A percentile compares a stretch with the other conserved stretches of the same genome.
These are phyloP conservation scores for Sclerotiophoma versabilis DNA, from an alignment of 2,329 filamentous ascomycete genomes.

Conservation along the genomic window DNA sequence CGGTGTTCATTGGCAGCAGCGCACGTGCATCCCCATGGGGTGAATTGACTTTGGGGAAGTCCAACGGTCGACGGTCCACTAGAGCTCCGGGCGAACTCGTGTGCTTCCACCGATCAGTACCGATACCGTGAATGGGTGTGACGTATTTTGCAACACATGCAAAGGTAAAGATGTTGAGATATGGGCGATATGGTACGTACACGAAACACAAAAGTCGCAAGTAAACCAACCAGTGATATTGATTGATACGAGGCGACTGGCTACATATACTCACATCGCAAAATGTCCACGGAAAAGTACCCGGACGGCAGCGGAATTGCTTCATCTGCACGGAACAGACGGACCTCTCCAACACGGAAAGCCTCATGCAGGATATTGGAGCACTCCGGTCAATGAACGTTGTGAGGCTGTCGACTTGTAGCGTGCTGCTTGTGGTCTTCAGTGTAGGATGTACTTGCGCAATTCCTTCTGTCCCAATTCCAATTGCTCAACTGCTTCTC, in stretches of 20 bases:
- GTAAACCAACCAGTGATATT: background rate
- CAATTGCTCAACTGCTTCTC: constrained; percentile 33
- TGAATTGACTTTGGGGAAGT: constrained; percentile 8
- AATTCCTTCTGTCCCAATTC: background rate
- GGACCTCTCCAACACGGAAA: background rate
- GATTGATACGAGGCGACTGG: background rate
- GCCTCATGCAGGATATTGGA: background rate
- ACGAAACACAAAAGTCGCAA: background rate
- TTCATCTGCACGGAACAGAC: constrained; percentile 1
- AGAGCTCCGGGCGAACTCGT: constrained; percentile 14
- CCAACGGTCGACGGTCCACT: constrained; percentile 16
- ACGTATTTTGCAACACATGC: background rate
- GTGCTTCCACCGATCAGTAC: constrained; percentile 3
- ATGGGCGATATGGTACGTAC: background rate
- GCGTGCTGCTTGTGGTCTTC: too few relatives aligned
- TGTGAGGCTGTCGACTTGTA: background rate
- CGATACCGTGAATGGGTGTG: background rate
- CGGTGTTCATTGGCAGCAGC: background rate
- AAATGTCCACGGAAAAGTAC: constrained; percentile 15
- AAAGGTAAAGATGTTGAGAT: background rate
- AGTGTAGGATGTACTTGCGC: background rate
- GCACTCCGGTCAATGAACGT: background rate
- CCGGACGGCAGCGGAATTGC: constrained; percentile 7
- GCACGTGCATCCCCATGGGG: constrained; percentile 26
- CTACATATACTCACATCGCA: background rate